Base-by-base conservation (phyloP, 495 filamentous ascomycete genomes). In the Penicillium argentinense region DNA sequence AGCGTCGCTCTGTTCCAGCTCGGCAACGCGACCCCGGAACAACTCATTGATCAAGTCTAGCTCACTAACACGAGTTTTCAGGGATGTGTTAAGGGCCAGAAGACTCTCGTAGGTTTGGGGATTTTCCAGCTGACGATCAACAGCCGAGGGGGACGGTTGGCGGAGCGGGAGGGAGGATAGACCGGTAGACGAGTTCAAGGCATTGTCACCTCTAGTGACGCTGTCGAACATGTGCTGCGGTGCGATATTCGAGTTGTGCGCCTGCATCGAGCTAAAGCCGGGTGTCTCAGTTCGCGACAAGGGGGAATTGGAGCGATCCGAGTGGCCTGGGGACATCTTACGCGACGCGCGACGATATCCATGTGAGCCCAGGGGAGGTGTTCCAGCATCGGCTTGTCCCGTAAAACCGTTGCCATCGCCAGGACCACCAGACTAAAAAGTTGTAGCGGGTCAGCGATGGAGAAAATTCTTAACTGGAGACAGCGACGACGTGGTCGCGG, bases 1-100 rank as follows among this genome's bases (percentile, higher is more conserved):
- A 39, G 74, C 74, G 59, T 92, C 87, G 52, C 85, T 86, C 49
- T 85, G 79, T 50, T 98, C 92, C 2, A 96, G 78, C 60, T 97
- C 89, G 13, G 79, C 78, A 29, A 97, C 86, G 18, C 91, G 83
- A n/a, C 87, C 87, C 23, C 88, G 78, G 73, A 95, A 97, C 19
- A 98, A 77, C 54, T 90, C 89, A 56, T 97, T 96, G 65, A 99
- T 95, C 38, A 99, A 80, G 62, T 99, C 93, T 16, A 99, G 76
- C 64, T 99, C 93, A 56, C 79, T 88, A 37, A 97, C 91, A 19
- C 91, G 84, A 5, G 91, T 97, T 72, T 91, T 93, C 26, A 97
- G 72, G 30, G 80, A 81, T 12, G 86, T 86, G 62, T 95, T 96
- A 36, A 81, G 75, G 9, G 85, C 82, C 34, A 88, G 71, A 9